Percentiles rank a stretch among this genome's conserved stretches.
Conservation (phyloP, 345 rosid species). For the Noccaea caerulescens region DNA sequence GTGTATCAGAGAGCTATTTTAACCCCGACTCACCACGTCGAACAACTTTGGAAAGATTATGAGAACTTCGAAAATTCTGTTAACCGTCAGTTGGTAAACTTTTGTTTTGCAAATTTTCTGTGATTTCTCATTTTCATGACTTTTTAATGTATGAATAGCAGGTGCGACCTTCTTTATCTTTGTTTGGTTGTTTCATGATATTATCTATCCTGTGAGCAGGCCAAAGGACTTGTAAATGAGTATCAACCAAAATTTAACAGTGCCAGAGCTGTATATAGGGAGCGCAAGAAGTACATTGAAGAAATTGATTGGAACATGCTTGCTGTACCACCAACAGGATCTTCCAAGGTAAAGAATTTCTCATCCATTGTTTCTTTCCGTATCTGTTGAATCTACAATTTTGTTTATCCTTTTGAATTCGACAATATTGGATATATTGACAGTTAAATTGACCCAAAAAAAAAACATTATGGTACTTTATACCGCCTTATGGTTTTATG, state of each 20-base stretch:
- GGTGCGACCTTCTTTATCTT: neutral
- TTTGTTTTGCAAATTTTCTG: conserved; percentile 8
- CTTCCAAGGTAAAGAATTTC: conserved; percentile 59
- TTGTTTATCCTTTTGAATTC: neutral
- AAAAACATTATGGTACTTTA: conserved; percentile 4
- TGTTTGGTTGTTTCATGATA: conserved; percentile 26
- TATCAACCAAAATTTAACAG: conserved; percentile 90
- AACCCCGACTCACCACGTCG: conserved; percentile 88
- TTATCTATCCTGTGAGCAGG: conserved; percentile 60
- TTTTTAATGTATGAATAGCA: neutral
- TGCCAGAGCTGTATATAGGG: conserved; percentile 92
- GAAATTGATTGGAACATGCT: conserved; percentile 96
- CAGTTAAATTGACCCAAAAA: neutral
- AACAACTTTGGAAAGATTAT: conserved; percentile 96
- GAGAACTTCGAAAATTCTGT: conserved; percentile 93
- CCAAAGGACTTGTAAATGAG: conserved; percentile 89
- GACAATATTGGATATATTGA: conserved; percentile 24
- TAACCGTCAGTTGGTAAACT: conserved; percentile 86
- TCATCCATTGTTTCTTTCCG: conserved; percentile 27
- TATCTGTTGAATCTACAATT: conserved; percentile 16
- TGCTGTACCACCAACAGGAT: conserved; percentile 86
- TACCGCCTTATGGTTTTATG: conserved; percentile 26
- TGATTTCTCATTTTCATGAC: neutral
- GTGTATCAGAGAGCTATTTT: conserved; percentile 85
- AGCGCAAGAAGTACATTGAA: conserved; percentile 87